phyloP scores from a whole-genome alignment of 2,329 filamentous ascomycete genomes.

The Diplodia mutila region DNA sequence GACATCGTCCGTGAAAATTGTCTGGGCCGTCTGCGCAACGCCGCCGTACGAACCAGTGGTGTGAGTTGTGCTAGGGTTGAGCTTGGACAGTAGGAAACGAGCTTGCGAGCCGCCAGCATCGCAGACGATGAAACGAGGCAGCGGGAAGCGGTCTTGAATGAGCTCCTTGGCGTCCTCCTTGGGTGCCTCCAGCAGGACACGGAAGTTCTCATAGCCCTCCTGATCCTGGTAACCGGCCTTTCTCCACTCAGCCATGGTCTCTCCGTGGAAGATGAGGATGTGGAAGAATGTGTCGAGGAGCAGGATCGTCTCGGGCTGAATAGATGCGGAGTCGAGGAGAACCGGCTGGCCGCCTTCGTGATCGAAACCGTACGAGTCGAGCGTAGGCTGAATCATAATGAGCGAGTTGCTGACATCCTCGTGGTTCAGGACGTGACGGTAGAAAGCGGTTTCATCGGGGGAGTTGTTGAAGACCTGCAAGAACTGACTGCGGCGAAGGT shows the following conservation, averaged over 20 bases:
- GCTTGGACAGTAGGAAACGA: conserved; percentile 93
- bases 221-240: conserved; percentile 98
- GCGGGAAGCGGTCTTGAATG: conserved; percentile 95
- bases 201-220: conserved; percentile 97
- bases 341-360: conserved; percentile 92
- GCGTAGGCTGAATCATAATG: conserved; percentile 97
- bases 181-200: conserved; percentile 81
- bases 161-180: conserved; percentile 97
- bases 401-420: conserved; percentile 96
- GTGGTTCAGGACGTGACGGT: conserved; percentile 93
- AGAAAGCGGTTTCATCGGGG: conserved; percentile 98
- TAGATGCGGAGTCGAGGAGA: conserved; percentile 93
- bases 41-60: conserved; percentile 91
- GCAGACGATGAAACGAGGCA: conserved; percentile 97
- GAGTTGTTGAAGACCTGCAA: conserved; percentile 99
- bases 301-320: conserved; percentile 90
- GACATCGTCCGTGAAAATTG: conserved; percentile 98
- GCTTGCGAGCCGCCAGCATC: conserved; percentile 98
- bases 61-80: conserved; percentile 97
- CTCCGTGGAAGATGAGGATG: conserved; percentile 97
- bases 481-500: conserved; percentile 94
- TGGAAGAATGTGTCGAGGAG: conserved; percentile 99
- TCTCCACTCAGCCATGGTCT: conserved; percentile 96
- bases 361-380: conserved; percentile 97
- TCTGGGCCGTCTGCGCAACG: conserved; percentile 87